These are phyloP conservation scores for Picocystis sp. DNA, from an alignment of 163 green algal species.

Conservation along the genomic window DNA sequence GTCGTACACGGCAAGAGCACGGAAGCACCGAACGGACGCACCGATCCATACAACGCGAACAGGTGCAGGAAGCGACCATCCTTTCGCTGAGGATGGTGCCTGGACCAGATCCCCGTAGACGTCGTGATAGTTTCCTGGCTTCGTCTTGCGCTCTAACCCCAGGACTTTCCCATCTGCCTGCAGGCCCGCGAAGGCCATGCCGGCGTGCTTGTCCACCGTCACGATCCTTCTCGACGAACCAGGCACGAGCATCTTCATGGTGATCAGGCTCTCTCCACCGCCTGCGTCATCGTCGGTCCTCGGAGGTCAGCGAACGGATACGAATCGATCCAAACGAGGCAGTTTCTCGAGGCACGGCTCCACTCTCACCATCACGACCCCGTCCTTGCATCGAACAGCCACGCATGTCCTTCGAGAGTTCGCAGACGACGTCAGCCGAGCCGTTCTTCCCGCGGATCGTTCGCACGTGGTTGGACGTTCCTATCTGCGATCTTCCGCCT, in stretches of 20 bases:
- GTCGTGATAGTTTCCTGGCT: slow-evolving; percentile 66
- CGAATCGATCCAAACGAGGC: too few relatives aligned
- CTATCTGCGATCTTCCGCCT: not conserved
- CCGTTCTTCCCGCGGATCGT: not conserved
- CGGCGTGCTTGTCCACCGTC: slow-evolving; percentile 71
- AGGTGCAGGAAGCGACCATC: slow-evolving; percentile 78
- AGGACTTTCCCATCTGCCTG: slow-evolving; percentile 76
- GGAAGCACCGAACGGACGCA: slow-evolving; percentile 61
- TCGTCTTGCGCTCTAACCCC: slow-evolving; percentile 59
- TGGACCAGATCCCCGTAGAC: slow-evolving; percentile 86
- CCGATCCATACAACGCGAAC: slow-evolving; percentile 96
- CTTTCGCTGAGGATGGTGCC: slow-evolving; percentile 76
- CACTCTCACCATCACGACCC: slow-evolving; percentile 74
- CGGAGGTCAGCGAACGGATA: too few relatives aligned
- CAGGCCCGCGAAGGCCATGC: slow-evolving; percentile 64
- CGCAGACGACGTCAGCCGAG: not conserved
- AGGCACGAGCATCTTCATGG: slow-evolving; percentile 90
- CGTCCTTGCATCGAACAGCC: slow-evolving; percentile 86
- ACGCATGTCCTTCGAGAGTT: slow-evolving; percentile 64
- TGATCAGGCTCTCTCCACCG: slow-evolving; percentile 86
- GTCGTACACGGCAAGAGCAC: slow-evolving; percentile 65
- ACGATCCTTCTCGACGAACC: slow-evolving; percentile 77
- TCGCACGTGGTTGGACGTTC: not conserved
- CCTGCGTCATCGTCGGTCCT: slow-evolving; percentile 31
- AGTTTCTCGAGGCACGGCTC: too few relatives aligned